phyloP scores from a whole-genome alignment of 495 filamentous ascomycete genomes.

The Talaromyces trachyspermus region DNA sequence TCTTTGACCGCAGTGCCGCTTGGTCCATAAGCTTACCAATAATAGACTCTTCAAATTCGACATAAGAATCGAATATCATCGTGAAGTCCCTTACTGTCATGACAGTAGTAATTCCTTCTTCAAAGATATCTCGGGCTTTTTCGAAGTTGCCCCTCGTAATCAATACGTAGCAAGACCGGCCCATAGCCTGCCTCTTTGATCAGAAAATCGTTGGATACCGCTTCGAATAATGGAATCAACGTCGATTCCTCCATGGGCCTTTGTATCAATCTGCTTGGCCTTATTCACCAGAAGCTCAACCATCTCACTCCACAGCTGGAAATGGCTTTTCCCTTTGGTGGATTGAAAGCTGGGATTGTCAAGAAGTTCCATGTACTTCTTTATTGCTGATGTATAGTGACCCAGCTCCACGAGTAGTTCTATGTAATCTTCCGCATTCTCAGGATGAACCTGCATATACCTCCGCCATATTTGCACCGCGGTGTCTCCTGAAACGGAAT shows the following conservation, averaged over 20 bases:
- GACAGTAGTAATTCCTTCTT: constrained; percentile 94
- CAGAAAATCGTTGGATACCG: constrained; percentile 85
- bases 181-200: constrained; percentile 97
- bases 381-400: constrained; percentile 85
- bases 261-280: constrained; percentile 77
- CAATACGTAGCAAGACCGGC: constrained; percentile 92
- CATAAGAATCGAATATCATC: constrained; percentile 90
- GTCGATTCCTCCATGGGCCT: constrained; percentile 71
- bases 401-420: constrained; percentile 75
- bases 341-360: constrained; percentile 89
- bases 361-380: constrained; percentile 87
- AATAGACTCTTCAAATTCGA: constrained; percentile 94
- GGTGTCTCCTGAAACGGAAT: constrained; percentile 84
- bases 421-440: constrained; percentile 93
- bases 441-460: constrained; percentile 97
- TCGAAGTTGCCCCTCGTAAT: constrained; percentile 90
- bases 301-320: constrained; percentile 97
- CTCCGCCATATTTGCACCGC: constrained; percentile 89
- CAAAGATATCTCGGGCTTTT: constrained; percentile 83
- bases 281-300: constrained; percentile 92
- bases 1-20: constrained; percentile 72
- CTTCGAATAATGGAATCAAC: constrained; percentile 92
- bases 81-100: constrained; percentile 99
- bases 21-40: constrained; percentile 86
- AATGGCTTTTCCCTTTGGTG: constrained; percentile 88